These are phyloP conservation scores for Tylopilus rubrobrunneus DNA, from an alignment of 768 basidiomycete genomes.

Conservation along the genomic window DNA sequence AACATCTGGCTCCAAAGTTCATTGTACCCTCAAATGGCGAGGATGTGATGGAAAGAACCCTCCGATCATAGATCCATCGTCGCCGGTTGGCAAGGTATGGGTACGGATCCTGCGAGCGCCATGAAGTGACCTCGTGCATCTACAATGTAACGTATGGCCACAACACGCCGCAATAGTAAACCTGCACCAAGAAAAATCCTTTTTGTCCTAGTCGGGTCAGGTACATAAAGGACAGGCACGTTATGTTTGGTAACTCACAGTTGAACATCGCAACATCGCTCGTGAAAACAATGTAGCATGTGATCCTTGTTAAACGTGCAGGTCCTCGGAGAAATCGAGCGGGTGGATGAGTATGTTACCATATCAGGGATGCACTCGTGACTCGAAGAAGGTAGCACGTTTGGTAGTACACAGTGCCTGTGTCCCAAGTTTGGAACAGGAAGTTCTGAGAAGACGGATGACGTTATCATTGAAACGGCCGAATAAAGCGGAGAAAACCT, in stretches of 20 bases:
- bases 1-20: constrained; percentile 8
- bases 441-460: constrained; percentile 1
- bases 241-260: background rate
- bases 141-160: background rate
- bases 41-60: background rate
- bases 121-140: constrained; percentile 3
- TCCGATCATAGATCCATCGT: constrained; percentile 5
- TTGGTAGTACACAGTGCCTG: background rate
- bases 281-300: background rate
- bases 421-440: background rate
- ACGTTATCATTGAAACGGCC: constrained; percentile 3
- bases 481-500: background rate
- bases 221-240: background rate
- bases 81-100: background rate
- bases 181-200: background rate
- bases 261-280: background rate
- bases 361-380: background rate
- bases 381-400: background rate
- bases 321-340: constrained; percentile 13
- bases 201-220: background rate
- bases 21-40: background rate
- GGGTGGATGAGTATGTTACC: background rate
- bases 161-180: background rate
- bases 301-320: background rate
- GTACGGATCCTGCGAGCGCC: background rate